Evolutionary conservation across 768 basidiomycete species (phyloP), one percentile per base, ranked within the genome.

Genomic region (Kwoniella mangroviensis): DNA sequence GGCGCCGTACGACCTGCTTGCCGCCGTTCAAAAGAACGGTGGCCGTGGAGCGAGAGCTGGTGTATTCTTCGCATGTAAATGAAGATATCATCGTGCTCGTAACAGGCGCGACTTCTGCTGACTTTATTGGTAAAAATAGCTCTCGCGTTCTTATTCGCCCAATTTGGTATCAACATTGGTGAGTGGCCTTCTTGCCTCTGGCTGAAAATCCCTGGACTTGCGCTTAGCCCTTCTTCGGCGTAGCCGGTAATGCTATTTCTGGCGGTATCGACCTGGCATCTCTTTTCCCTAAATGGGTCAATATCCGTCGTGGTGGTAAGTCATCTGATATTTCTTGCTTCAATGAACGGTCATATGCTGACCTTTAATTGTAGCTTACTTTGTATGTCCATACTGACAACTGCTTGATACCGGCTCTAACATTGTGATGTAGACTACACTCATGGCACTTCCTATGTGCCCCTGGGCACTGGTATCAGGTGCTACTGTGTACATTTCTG

Each of bases 1-100:
- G 77, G 42, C 66, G 4, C 78, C 78, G 12, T 76, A 71, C 64
- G 58, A 57, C 12, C 65, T 76, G 22, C 55, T 76, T 5, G 59
- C 61, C 5, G 70, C 67, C 24, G 73, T 76, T 40, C 72, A 78
- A 45, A 65, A 67, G 22, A 61, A 75, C 41, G 79, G 75, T 19
- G 69, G 75, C 1, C 15, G 65, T 19, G 81, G 81, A 3, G 72
- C 78, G 2, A 62, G 79, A 51, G 81, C 81, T 13, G 79, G 73
- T 15, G 73, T 80, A 7, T 82, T 82, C 71, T 82, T 82, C 65
- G 75, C 76, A 41, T 72, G 73, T 75, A 61, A 58, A 71, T 58
- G 17, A 17, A 49, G 22, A 12, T 9, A 49, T 34, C 34, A 4
- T 34, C 4, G 4, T 34, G 34, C 34, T 34, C 34, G 34, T 34